A percentile compares a stretch with the other conserved stretches of the same genome.
Conservation (phyloP, 2,329 filamentous ascomycete genomes). For the Talaromyces sp. region DNA sequence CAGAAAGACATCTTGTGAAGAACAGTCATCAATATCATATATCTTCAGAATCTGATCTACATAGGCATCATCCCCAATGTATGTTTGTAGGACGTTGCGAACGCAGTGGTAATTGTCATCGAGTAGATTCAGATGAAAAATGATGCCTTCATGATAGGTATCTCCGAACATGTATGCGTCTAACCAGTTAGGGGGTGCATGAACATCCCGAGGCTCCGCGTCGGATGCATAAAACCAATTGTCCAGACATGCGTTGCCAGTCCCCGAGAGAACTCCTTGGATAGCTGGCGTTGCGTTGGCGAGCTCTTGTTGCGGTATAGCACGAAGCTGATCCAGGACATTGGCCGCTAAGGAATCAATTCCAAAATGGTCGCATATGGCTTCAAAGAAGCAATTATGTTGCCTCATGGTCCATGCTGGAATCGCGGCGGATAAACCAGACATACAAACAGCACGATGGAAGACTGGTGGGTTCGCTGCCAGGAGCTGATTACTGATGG, state of each 20-base stretch:
- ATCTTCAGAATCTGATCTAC: slow-evolving; percentile 21
- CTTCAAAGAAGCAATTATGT: slow-evolving; percentile 25
- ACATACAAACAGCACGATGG: slow-evolving; percentile 30
- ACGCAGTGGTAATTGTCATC: slow-evolving; percentile 20
- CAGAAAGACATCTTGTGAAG: slow-evolving; percentile 14
- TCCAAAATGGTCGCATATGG: slow-evolving; percentile 22
- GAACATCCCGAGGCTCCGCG: slow-evolving; percentile 14
- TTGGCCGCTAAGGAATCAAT: slow-evolving; percentile 18
- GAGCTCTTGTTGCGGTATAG: slow-evolving; percentile 26
- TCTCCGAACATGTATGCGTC: slow-evolving; percentile 28
- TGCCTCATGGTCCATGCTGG: slow-evolving; percentile 26
- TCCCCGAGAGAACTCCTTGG: slow-evolving; percentile 26
- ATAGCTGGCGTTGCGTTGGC: slow-evolving; percentile 27
- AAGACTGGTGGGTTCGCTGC: slow-evolving; percentile 23
- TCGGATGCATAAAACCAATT: slow-evolving; percentile 26
- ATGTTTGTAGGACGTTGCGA: slow-evolving; percentile 8
- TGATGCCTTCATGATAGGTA: slow-evolving; percentile 30
- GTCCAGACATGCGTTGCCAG: slow-evolving; percentile 31
- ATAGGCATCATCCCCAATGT: slow-evolving; percentile 13
- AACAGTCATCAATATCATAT: slow-evolving; percentile 20
- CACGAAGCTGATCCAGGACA: slow-evolving; percentile 22
- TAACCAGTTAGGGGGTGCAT: slow-evolving; percentile 24
- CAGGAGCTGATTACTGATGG: slow-evolving; percentile 29
- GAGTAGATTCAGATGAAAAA: slow-evolving; percentile 29
- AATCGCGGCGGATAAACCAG: slow-evolving; percentile 25